phyloP scores from a whole-genome alignment of 164 flowering plant genomes.

The Malania oleifera region DNA sequence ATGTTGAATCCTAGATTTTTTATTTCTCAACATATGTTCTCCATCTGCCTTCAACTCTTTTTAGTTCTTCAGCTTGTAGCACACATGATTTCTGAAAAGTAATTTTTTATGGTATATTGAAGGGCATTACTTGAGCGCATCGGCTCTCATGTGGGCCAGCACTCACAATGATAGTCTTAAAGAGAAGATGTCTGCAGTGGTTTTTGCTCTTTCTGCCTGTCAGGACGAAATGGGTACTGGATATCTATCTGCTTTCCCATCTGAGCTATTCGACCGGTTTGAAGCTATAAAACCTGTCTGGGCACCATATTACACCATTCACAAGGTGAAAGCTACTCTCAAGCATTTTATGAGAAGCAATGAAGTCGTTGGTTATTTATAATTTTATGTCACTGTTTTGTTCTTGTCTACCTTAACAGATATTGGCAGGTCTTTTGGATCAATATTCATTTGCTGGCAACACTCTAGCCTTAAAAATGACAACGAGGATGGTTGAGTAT shows the following conservation, averaged over 20 bases:
- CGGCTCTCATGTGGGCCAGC: constrained; percentile 94
- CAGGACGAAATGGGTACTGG: constrained; percentile 76
- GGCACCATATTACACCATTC: constrained; percentile 99
- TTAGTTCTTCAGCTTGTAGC: neutral
- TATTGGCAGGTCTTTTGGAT: constrained; percentile 90
- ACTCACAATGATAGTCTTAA: constrained; percentile 60
- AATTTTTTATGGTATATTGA: constrained; percentile 15
- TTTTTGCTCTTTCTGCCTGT: constrained; percentile 59
- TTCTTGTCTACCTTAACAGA: constrained; percentile 37
- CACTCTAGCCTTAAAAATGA: constrained; percentile 62
- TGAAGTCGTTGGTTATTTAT: neutral
- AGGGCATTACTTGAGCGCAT: constrained; percentile 93
- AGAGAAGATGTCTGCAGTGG: constrained; percentile 61
- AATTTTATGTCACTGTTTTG: neutral
- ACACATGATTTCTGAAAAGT: neutral
- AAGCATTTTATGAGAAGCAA: neutral
- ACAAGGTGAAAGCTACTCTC: constrained; percentile 54
- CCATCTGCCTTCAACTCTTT: neutral
- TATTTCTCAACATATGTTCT: neutral
- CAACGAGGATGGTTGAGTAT: constrained; percentile 76
- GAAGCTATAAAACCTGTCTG: constrained; percentile 79
- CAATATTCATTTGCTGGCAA: constrained; percentile 64
- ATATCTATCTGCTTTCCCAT: constrained; percentile 90
- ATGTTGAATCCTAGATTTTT: too few species aligned
- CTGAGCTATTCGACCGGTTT: constrained; percentile 73